A percentile compares a stretch with the other conserved stretches of the same genome.
Evolutionary conservation across 176 grass and related monocot genomes (phyloP).

Genomic region (Rhynchospora breviuscula): DNA sequence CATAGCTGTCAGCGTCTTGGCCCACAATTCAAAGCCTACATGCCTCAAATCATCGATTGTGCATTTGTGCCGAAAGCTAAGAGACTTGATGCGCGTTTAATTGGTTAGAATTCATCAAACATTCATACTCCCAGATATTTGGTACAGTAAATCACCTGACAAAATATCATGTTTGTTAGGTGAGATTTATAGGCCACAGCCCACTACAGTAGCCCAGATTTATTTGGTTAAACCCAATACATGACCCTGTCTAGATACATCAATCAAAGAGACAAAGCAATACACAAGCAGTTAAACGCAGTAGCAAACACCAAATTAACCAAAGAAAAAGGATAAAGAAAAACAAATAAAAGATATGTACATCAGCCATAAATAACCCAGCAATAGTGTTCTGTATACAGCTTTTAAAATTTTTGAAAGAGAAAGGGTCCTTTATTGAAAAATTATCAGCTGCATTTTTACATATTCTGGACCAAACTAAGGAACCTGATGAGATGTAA

Average conservation of each 20-base stretch:
- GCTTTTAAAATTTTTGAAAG: constrained; percentile 8
- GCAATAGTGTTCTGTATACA: neutral
- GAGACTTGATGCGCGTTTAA: neutral
- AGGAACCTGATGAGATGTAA: neutral
- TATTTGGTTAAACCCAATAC: neutral
- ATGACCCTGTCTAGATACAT: neutral
- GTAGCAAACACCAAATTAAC: neutral
- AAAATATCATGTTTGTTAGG: neutral
- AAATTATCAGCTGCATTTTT: constrained; percentile 21
- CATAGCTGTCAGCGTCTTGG: neutral
- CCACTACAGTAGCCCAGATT: neutral
- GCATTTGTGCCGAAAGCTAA: no score
- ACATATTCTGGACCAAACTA: constrained; percentile 17
- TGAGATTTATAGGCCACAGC: neutral
- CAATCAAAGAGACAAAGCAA: neutral
- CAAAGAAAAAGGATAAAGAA: neutral
- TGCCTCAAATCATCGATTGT: neutral
- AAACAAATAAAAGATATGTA: neutral
- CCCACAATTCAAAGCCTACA: neutral
- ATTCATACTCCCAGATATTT: neutral
- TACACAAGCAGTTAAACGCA: neutral
- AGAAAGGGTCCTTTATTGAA: neutral
- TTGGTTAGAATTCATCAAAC: neutral
- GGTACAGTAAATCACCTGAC: neutral
- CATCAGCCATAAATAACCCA: neutral